Evolutionary conservation across 2,329 filamentous ascomycete genomes (phyloP), one percentile per base, ranked within the genome.

Genomic region (Fusarium subtropicale): DNA sequence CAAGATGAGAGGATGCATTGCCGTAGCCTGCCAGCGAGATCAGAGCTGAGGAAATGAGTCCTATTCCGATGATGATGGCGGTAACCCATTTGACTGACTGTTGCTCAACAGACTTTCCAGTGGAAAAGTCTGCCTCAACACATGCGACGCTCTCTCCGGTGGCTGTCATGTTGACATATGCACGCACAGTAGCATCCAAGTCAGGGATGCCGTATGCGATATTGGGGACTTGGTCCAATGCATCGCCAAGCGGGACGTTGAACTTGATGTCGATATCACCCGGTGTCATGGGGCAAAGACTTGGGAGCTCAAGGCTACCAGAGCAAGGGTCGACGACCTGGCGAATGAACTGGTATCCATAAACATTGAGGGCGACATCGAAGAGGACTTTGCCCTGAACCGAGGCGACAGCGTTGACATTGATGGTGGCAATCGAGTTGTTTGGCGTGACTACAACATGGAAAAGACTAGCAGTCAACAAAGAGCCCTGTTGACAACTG

Each of bases 1-100:
- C 94, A 66, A 98, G 92, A 80, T 98, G 95, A 45, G 95, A 94
- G 42, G 95, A 94, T 7, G 95, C 95, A 77, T 97, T 97, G 48
- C 92, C 92, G 79, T 97, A 93, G 16, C 95, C 95, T 3, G 97
- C 84, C 24, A 94, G 93, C 24, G 94, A 97, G 28, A 95, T 92
- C 69, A 97, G 87, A 66, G 93, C 94, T 34, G 95, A 97, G 5
- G 93, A 91, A 42, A 93, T 84, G 46, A 97, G 85, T 68, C 92
- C 93, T 36, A 97, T 82, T 66, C 93, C 93, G 68, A 93, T 92
- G 74, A 97, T 94, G 71, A 97, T 85, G 62, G 94, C 95, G 16
- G 94, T 94, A 33, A 89, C 86, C 94, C 94, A 97, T 75, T 94
- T 93, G 33, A 97, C 94, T 57, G 90, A 93, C 64, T 92, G 84